Base-by-base conservation (phyloP, 1,284 basidiomycete genomes). In the Kalmanozyma brasiliensis region DNA sequence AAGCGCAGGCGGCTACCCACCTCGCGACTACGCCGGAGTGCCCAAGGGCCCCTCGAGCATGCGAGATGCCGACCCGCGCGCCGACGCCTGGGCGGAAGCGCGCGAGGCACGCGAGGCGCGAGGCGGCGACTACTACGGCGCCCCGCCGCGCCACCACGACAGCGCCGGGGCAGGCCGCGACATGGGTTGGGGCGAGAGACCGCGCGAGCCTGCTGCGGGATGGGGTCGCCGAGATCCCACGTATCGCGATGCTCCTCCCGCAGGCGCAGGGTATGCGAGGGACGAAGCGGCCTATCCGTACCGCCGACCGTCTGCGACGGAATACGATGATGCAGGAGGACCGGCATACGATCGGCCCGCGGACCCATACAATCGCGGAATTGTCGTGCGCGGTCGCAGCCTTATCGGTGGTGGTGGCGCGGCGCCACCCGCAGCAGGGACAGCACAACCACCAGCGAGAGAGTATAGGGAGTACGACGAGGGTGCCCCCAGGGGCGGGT, bases 1-100 rank as follows among this genome's bases (percentile, higher is more conserved):
- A 30, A 35, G 20, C 40, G n/a, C 48, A n/a, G 26, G 20, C 8
- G 38, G 30, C n/a, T 57, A 53, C 23, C 32, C 42, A 13, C 55
- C 64, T 0, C 53, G 61, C 35, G 57, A 68, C 33, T 73, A 59
- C 52, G 71, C 68, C 19, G 71, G 67, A 4, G 60, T 75, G 17
- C 73, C 73, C 29, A 73, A 70, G 20, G 73, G 70, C 5, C 73
- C 73, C 3, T 70, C 73, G 17, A 68, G 70, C 22, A 75, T 76
- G 74, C 55, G 67, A 10, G 71, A 68, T 13, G 29, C 34, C 0
- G 66, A 69, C 29, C 56, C 66, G 14, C 55, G 65, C 22, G 62
- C 56, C 2, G 62, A 65, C 11, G 62, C 62, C 0, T 44, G 63
- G 59, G 66, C 52, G 10, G 57, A 51, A 17, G 70, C 55, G 16